phyloP scores from a whole-genome alignment of 495 filamentous ascomycete genomes.

The Neurospora sp. region DNA sequence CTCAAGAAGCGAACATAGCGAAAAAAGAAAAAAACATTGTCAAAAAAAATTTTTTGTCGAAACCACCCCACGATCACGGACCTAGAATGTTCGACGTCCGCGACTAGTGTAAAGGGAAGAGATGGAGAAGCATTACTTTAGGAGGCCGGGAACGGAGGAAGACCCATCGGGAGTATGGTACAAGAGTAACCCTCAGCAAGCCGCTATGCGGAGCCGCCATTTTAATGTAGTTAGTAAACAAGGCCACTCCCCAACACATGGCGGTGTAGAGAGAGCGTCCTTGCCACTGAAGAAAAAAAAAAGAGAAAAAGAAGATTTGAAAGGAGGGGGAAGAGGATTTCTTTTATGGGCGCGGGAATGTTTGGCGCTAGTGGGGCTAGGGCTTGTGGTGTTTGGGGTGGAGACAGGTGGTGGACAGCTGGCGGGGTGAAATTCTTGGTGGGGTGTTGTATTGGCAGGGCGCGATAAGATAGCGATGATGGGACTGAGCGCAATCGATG shows the following conservation, averaged over 20 bases:
- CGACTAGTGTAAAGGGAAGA: conserved; percentile 16
- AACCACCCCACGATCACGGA: conserved; percentile 25
- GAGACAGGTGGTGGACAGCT: not conserved
- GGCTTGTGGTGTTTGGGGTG: not conserved
- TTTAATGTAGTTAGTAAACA: conserved; percentile 4
- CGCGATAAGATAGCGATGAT: not conserved
- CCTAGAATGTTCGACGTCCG: conserved; percentile 17
- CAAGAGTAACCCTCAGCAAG: conserved; percentile 28
- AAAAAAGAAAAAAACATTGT: not conserved
- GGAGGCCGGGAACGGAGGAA: conserved; percentile 32
- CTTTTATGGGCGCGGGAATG: not conserved
- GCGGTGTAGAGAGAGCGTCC: conserved; percentile 17
- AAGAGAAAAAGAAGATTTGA: not conserved
- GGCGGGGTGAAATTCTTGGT: not conserved
- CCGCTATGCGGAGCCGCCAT: conserved; percentile 24
- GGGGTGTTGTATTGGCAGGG: not conserved
- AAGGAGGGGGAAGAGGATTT: not conserved
- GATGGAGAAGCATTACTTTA: conserved; percentile 18
- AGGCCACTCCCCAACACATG: conserved; percentile 16
- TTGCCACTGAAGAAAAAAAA: conserved; percentile 7
- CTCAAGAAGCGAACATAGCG: not conserved
- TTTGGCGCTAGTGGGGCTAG: not conserved
- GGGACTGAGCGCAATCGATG: not conserved
- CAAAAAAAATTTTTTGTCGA: conserved; percentile 13
- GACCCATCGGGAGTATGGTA: conserved; percentile 16